These are phyloP conservation scores for Plasmodium sp. DNA, from an alignment of 169 alveolate species.

Conservation along the genomic window DNA sequence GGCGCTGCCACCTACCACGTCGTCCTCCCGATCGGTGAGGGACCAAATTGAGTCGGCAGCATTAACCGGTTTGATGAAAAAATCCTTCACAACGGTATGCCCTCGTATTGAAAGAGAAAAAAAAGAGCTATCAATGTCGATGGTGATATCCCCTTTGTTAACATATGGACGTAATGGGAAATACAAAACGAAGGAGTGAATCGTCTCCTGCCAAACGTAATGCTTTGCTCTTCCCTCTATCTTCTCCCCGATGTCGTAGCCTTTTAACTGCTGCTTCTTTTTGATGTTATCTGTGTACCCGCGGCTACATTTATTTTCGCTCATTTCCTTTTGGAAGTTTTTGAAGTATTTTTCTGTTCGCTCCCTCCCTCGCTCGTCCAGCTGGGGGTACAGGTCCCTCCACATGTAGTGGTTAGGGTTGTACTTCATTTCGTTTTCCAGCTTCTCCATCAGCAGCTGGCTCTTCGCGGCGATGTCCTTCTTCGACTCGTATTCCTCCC, in stretches of 20 bases:
- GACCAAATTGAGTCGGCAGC: constrained; percentile 65
- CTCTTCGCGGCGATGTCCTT: constrained; percentile 63
- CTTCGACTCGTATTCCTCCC: constrained; percentile 59
- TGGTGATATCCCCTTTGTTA: constrained; percentile 17
- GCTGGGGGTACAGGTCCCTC: constrained; percentile 70
- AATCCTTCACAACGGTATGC: constrained; percentile 47
- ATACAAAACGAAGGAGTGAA: constrained; percentile 42
- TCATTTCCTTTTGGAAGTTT: constrained; percentile 51
- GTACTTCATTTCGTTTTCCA: constrained; percentile 75
- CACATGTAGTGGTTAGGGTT: constrained; percentile 75
- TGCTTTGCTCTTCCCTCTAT: constrained; percentile 68
- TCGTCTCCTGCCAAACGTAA: constrained; percentile 63
- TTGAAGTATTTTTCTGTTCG: constrained; percentile 68
- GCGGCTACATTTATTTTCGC: constrained; percentile 62
- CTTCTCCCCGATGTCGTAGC: constrained; percentile 68
- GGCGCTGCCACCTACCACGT: background rate
- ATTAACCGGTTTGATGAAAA: constrained; percentile 52
- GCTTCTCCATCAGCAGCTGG: constrained; percentile 39
- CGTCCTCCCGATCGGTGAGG: constrained; percentile 9
- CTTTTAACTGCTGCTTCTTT: constrained; percentile 72
- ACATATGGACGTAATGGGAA: constrained; percentile 34
- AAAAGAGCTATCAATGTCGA: constrained; percentile 51
- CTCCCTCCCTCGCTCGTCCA: constrained; percentile 46
- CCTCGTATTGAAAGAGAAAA: constrained; percentile 24
- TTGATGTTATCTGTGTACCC: constrained; percentile 75